Evolutionary conservation across 768 basidiomycete genomes (phyloP).

Genomic region (Termitomyces sp.): DNA sequence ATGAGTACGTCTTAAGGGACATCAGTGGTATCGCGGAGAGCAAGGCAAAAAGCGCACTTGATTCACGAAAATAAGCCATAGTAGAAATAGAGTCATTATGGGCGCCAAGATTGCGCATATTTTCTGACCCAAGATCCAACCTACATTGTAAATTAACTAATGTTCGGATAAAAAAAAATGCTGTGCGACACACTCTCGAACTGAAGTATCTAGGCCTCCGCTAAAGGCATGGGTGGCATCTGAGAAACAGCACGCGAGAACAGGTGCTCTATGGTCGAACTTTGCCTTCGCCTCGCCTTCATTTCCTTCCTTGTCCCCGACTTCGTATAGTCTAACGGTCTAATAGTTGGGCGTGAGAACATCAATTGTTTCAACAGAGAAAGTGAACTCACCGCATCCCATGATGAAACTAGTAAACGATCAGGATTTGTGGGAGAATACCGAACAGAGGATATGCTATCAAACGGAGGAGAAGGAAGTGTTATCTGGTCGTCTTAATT

Average conservation of each 20-base stretch:
- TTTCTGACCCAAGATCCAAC: conserved; percentile 71
- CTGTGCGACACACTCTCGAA: conserved; percentile 63
- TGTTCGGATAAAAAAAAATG: neutral
- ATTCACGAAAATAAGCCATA: conserved; percentile 62
- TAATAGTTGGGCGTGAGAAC: conserved; percentile 10
- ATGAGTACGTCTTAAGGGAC: conserved; percentile 55
- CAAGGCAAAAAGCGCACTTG: conserved; percentile 40
- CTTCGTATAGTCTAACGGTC: conserved; percentile 48
- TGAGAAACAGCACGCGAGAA: conserved; percentile 76
- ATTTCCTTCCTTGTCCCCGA: conserved; percentile 49
- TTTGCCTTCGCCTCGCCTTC: conserved; percentile 69
- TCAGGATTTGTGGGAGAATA: conserved; percentile 80
- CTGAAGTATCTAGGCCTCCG: conserved; percentile 80
- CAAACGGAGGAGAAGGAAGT: conserved; percentile 69
- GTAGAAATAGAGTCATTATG: conserved; percentile 78
- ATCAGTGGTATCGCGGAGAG: neutral
- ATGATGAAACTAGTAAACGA: conserved; percentile 78
- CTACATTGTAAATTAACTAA: conserved; percentile 30
- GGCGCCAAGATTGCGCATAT: conserved; percentile 67
- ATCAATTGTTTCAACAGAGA: neutral
- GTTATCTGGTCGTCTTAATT: conserved; percentile 23
- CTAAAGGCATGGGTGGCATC: conserved; percentile 69
- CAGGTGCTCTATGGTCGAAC: conserved; percentile 84
- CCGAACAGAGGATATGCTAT: conserved; percentile 74
- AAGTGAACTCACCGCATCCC: conserved; percentile 63